These are phyloP conservation scores for Mycena indigotica DNA, from an alignment of 768 basidiomycete genomes.

Conservation along the genomic window DNA sequence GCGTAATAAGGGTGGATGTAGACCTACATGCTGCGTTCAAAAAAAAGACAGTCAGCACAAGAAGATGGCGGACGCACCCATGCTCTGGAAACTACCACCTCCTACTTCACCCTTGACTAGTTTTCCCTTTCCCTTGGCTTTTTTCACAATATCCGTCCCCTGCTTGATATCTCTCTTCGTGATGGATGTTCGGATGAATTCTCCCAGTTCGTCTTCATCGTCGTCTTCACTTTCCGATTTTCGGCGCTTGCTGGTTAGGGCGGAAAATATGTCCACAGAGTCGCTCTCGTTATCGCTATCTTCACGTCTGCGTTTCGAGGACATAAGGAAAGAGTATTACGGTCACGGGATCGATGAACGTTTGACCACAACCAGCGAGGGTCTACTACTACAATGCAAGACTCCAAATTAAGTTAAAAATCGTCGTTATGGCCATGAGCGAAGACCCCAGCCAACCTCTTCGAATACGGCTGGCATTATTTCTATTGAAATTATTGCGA, in stretches of 20 bases:
- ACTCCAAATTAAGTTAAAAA: too few species aligned
- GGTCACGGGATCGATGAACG: too few species aligned
- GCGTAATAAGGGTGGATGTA: constrained; percentile 80
- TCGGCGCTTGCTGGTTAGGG: constrained; percentile 52
- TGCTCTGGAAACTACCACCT: constrained; percentile 94
- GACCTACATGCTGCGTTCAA: constrained; percentile 47
- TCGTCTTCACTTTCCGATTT: constrained; percentile 28
- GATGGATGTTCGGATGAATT: constrained; percentile 71
- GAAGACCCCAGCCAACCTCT: constrained; percentile 15
- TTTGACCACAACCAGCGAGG: too few species aligned
- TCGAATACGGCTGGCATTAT: constrained; percentile 56
- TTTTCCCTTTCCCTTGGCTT: constrained; percentile 72
- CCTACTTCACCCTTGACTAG: constrained; percentile 77
- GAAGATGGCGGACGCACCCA: constrained; percentile 59
- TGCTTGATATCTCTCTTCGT: constrained; percentile 71
- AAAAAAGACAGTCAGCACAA: constrained; percentile 8
- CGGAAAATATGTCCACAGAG: constrained; percentile 64
- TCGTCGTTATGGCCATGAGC: neutral
- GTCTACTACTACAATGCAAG: too few species aligned
- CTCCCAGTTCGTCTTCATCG: constrained; percentile 52
- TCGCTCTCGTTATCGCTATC: constrained; percentile 17
- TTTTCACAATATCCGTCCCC: constrained; percentile 78
- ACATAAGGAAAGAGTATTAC: constrained; percentile 2
- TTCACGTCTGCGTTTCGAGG: constrained; percentile 16
- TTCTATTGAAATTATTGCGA: constrained; percentile 68